Evolutionary conservation across 1,284 basidiomycete species (phyloP), one percentile per base, ranked within the genome.

Genomic region (Afroboletus lepidellus): DNA sequence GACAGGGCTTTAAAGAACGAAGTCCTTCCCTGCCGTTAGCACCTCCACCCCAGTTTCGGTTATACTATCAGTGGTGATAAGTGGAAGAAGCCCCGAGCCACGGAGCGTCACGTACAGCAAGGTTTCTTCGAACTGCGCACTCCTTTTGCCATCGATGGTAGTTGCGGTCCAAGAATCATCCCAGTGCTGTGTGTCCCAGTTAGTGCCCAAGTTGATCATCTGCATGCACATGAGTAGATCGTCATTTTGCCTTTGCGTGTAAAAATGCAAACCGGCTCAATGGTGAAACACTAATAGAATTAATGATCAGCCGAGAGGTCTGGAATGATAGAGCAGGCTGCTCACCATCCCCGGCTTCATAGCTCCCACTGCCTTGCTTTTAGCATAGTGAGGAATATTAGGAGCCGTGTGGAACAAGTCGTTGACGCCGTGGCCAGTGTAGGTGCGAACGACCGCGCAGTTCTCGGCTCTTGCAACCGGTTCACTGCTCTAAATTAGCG

Each of bases 91-190:
- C 8, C 24, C 45, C 12, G 11, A 44, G 12, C 41, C 38, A 54
- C 33, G 39, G 29, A 47, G 29, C 36, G 43, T 43, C 45, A 78
- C 90, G 65, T 62, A 94, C 88, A 98, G 70, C 37, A 91, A 74
- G 1, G 94, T 97, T 63, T 98, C 95, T 70, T 98, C 95, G 64
- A 97, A 98, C 65, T 98, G 95, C 6, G 95, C 95, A 58, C 90
- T 94, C 55, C 80, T 78, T 67, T 89, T 88, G 27, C 94, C 95
- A 71, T 98, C 94, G 3, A 79, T 70, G 3, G 95, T 98, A 18
- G 90, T 91, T 1, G 94, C 93, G 3, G 94, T 98, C 95, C 95
- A 98, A 64, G 92, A 85, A 69, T 93, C 90, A 23, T 87, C 86
- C 91, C 91, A 93, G 67, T 92, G 90, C 15, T 85, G 75, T 48